Evolutionary conservation across 1,284 basidiomycete species (phyloP).

Genomic region (Erythrobasidium hasegawianum): DNA sequence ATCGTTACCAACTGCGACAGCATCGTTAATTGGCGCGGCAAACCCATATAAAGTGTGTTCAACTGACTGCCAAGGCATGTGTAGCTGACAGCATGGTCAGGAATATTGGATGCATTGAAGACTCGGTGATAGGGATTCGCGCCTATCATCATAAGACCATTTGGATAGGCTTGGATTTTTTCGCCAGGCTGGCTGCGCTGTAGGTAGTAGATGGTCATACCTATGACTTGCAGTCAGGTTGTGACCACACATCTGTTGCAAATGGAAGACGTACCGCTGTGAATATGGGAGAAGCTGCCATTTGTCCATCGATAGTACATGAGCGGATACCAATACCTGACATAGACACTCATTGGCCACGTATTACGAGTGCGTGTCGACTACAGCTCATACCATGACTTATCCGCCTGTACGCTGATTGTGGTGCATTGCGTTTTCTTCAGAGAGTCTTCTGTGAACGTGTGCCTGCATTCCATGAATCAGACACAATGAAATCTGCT

Average conservation of each 20-base stretch:
- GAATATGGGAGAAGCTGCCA: conserved; percentile 39
- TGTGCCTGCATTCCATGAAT: no score
- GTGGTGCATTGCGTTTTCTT: not conserved
- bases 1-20: conserved; percentile 7
- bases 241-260: no score
- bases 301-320: conserved; percentile 50
- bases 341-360: no score
- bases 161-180: conserved; percentile 17
- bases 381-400: not conserved
- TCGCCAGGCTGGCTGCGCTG: conserved; percentile 4
- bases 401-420: not conserved
- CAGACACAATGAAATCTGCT: no score
- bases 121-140: conserved; percentile 32
- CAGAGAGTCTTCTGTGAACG: not conserved
- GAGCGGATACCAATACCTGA: conserved; percentile 39
- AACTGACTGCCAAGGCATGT: no score
- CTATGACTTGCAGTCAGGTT: no score
- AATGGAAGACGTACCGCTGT: no score
- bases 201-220: conserved; percentile 26
- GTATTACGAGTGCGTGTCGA: no score
- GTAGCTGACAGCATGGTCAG: no score
- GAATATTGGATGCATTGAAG: conserved; percentile 30
- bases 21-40: no score
- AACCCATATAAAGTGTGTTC: no score
- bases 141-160: conserved; percentile 36